Evolutionary conservation across 495 filamentous ascomycete species (phyloP).

Genomic region (Aspergillus funiculosus): DNA sequence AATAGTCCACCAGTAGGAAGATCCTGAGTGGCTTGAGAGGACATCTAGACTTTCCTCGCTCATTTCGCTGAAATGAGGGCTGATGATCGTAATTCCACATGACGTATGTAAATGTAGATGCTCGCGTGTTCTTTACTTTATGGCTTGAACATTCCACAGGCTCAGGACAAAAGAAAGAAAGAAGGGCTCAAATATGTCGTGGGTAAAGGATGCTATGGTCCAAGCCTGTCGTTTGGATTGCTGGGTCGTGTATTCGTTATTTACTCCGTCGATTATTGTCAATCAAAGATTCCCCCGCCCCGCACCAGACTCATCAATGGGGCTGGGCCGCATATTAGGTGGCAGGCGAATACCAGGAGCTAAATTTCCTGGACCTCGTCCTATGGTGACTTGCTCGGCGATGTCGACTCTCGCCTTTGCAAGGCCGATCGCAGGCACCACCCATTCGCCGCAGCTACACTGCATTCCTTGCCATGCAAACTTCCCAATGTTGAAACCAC

Average conservation of each 20-base stretch:
- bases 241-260: neutral
- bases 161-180: neutral
- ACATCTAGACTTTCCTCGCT: neutral
- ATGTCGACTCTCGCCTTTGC: conserved; percentile 76
- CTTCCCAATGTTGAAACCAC: conserved; percentile 73
- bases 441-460: conserved; percentile 87
- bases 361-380: conserved; percentile 18
- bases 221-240: neutral
- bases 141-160: conserved; percentile 6
- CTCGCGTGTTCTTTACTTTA: neutral
- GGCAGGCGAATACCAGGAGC: conserved; percentile 38
- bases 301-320: conserved; percentile 10
- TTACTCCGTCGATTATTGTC: too few relatives aligned
- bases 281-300: conserved; percentile 34
- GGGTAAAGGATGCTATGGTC: too few relatives aligned
- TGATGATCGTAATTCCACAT: conserved; percentile 14
- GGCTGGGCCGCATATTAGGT: conserved; percentile 34
- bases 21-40: neutral
- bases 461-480: conserved; percentile 94
- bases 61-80: conserved; percentile 9
- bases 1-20: too few relatives aligned
- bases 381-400: conserved; percentile 22
- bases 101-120: conserved; percentile 15
- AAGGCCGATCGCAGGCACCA: conserved; percentile 84
- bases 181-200: neutral